Conservation (phyloP, 140 eudicot genomes). For the Flaveria floridana region DNA sequence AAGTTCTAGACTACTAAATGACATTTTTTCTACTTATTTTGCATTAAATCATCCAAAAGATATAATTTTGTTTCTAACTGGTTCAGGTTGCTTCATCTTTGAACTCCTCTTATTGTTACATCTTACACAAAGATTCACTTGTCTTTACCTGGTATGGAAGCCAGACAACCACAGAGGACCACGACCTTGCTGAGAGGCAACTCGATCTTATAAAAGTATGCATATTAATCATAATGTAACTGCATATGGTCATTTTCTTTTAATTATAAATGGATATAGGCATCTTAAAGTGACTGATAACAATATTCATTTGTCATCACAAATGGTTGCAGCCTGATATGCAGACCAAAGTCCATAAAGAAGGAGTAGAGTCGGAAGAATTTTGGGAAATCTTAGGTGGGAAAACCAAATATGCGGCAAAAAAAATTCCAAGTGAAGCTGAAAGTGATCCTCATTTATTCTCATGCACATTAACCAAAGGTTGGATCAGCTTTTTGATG, state of each 20-base stretch:
- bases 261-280: not conserved
- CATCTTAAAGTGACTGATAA: not conserved
- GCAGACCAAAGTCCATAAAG: slow-evolving; percentile 69
- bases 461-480: slow-evolving; percentile 65
- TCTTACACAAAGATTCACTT: slow-evolving; percentile 69
- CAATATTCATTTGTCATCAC: slow-evolving; percentile 13
- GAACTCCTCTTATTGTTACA: slow-evolving; percentile 83
- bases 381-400: slow-evolving; percentile 93
- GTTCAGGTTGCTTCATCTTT: slow-evolving; percentile 78
- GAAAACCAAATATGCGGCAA: slow-evolving; percentile 56
- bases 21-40: not conserved
- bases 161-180: slow-evolving; percentile 66
- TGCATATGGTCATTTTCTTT: not conserved
- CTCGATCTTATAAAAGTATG: slow-evolving; percentile 79
- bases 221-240: slow-evolving; percentile 7
- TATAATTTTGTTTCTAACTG: slow-evolving; percentile 23
- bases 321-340: slow-evolving; percentile 65
- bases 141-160: slow-evolving; percentile 76
- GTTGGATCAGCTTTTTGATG: slow-evolving; percentile 32
- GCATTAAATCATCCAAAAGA: not conserved
- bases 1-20: slow-evolving; percentile 12
- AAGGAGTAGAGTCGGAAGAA: slow-evolving; percentile 75
- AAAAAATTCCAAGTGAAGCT: slow-evolving; percentile 56
- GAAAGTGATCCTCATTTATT: slow-evolving; percentile 91
- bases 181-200: slow-evolving; percentile 87